Evolutionary conservation across 2,329 filamentous ascomycete genomes (phyloP), one percentile per base, ranked within the genome.

Genomic region (Hypoxylon sp.): DNA sequence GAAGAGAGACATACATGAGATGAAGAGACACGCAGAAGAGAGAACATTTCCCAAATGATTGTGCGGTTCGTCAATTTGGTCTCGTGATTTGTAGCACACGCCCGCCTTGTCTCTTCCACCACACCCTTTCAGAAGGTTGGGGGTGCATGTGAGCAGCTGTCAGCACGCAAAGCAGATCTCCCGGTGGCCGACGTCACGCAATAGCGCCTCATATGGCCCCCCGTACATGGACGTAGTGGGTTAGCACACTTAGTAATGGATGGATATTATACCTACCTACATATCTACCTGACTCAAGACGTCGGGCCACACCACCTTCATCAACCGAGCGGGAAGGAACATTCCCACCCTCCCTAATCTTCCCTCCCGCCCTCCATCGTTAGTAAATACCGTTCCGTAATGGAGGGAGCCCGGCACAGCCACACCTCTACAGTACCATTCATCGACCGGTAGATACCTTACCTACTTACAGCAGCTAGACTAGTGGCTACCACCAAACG

Each of bases 81-180:
- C 69, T 69, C 69, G 69, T 71, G 69, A 71, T 69, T 69, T 69
- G 42, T 32, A 39, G 29, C 42, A 59, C 59, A 56, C 52, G 54
- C 47, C 60, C 29, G 39, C 48, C 11, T 10, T 42, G 46, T 62
- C 29, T 62, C 24, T 46, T 60, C 32, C 51, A 54, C 59, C 54
- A 62, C 65, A 65, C 61, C 62, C 47, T 58, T 56, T 53, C 24
- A 37, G 10, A 37, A 21, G 31, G 59, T 44, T 59, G 68, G 61
- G 61, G 68, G 66, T 39, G 60, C 69, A 71, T 71, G 69, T 71
- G 69, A 71, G 60, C 68, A 69, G 60, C 65, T 63, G 68, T 70
- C 68, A 70, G 68, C 68, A 70, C 58, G 68, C 62, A 70, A 68
- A 68, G 68, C 62, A 70, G 68, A 70, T 70, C 68, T 70, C 68